These are phyloP conservation scores for Fomitiporia mediterranea DNA, from an alignment of 1,284 basidiomycete species.

Conservation along the genomic window DNA sequence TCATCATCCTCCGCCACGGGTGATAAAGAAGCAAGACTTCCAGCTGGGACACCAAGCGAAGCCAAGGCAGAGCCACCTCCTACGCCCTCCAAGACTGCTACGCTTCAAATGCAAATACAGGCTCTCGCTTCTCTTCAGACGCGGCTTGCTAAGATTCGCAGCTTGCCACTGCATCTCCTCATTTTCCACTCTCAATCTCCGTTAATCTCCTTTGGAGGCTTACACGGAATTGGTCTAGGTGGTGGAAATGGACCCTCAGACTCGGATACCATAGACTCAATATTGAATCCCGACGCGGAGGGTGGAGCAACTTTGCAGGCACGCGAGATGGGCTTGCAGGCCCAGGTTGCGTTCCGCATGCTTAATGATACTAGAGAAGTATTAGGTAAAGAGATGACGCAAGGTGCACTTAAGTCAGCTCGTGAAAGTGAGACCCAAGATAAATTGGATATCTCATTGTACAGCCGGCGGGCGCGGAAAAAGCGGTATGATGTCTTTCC, in stretches of 20 bases:
- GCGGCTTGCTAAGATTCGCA: slow-evolving; percentile 5
- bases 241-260: not conserved
- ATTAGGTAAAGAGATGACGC: slow-evolving; percentile 6
- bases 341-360: slow-evolving; percentile 12
- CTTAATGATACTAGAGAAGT: slow-evolving; percentile 5
- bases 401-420: slow-evolving; percentile 40
- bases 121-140: not conserved
- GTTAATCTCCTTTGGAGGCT: slow-evolving; percentile 6
- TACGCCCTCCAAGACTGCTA: slow-evolving; percentile 5
- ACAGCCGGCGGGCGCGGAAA: slow-evolving; percentile 41
- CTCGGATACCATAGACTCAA: not conserved
- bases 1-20: not conserved
- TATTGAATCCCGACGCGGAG: not conserved
- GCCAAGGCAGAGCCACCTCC: not conserved
- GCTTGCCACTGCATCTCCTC: slow-evolving; percentile 12
- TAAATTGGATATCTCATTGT: slow-evolving; percentile 39
- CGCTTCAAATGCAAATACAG: slow-evolving; percentile 10
- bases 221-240: slow-evolving; percentile 5
- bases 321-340: slow-evolving; percentile 6
- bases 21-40: not conserved
- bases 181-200: slow-evolving; percentile 13
- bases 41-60: not conserved
- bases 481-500: slow-evolving; percentile 42
- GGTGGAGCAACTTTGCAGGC: not conserved
- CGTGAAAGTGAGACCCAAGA: slow-evolving; percentile 47